phyloP scores from a whole-genome alignment of 139 green algal genomes.

The Coccomyxa sp. region DNA sequence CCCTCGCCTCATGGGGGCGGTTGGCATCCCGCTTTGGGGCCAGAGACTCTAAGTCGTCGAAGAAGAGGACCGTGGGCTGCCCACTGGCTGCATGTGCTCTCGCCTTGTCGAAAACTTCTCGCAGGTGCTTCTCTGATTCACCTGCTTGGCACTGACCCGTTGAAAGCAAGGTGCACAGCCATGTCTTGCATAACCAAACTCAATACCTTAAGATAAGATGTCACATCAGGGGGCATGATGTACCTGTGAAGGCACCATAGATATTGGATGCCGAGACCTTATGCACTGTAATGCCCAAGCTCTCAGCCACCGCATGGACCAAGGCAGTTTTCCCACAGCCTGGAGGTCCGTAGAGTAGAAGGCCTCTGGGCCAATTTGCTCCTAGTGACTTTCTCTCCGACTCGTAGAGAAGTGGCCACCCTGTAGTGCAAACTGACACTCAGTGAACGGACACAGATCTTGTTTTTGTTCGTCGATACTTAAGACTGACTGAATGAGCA shows the following conservation, averaged over 20 bases:
- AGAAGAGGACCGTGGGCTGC: conserved; percentile 66
- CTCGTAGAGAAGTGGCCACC: conserved; percentile 53
- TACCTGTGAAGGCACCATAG: conserved; percentile 63
- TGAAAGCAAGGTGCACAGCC: neutral
- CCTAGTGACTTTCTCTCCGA: conserved; percentile 44
- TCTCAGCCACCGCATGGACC: conserved; percentile 36
- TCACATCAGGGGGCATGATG: neutral
- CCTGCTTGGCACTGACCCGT: conserved; percentile 28
- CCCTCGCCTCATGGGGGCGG: conserved; percentile 65
- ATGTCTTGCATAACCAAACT: neutral
- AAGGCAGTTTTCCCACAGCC: conserved; percentile 48
- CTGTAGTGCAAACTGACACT: neutral
- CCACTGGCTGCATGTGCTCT: conserved; percentile 36
- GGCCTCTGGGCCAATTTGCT: conserved; percentile 43
- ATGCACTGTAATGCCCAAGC: conserved; percentile 59
- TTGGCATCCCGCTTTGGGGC: conserved; percentile 62
- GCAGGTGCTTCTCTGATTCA: conserved; percentile 80
- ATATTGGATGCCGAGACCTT: conserved; percentile 52
- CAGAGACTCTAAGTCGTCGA: conserved; percentile 90
- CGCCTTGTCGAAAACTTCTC: conserved; percentile 74
- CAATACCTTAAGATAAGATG: neutral
- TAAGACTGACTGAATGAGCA: no score
- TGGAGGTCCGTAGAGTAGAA: conserved; percentile 51
- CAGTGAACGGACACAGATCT: no score
- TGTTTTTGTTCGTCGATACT: no score